Evolutionary conservation across 768 basidiomycete genomes (phyloP), one percentile per base, ranked within the genome.

Genomic region (Candolleomyces efflorescens): DNA sequence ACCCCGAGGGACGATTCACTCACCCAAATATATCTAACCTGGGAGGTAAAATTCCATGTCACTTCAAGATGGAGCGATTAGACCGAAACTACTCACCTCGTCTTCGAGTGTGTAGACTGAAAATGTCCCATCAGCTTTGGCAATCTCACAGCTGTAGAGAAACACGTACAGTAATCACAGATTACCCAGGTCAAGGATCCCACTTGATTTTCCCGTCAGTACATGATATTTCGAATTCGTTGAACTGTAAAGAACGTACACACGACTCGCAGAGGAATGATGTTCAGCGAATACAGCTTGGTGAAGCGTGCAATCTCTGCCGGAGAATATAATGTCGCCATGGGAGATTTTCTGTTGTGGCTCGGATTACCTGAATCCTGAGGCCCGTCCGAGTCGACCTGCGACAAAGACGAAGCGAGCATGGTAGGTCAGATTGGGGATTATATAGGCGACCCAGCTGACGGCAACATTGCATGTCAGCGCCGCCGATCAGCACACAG

Each of bases 161-260:
- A 39, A 20, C 13, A 52, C 67, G 59, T 59, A 69, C 67, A 65
- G 50, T 69, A 67, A 47, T 66, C 67, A 53, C 66, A 62, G 18
- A 65, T 18, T n/a, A 66, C 65, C 67, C 65, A 68, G 10, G 62
- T 61, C 15, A 68, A 49, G 27, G 41, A 43, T 15, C 17, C 17
- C 18, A 43, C 41, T 43, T 17, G 18, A 11, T 43, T 5, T 17
- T 6, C 9, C 7, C 17, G 41, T 43, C 15, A 43, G 41, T 12
- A 17, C 17, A 20, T 43, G 6, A 17, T 43, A 17, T 15, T 13
- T 6, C 41, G 17, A 43, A 17, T 7, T 20, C 6, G 17, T 17
- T 20, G 18, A 15, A 5, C 10, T 7, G 2, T 43, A 2, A 11
- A 3, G 6, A 1, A 43, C 41, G 9, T 20, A 43, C 41, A 43